A percentile compares a stretch with the other conserved stretches of the same genome.
Conservation (phyloP, 1,284 basidiomycete species). For the Ustilago esculenta region DNA sequence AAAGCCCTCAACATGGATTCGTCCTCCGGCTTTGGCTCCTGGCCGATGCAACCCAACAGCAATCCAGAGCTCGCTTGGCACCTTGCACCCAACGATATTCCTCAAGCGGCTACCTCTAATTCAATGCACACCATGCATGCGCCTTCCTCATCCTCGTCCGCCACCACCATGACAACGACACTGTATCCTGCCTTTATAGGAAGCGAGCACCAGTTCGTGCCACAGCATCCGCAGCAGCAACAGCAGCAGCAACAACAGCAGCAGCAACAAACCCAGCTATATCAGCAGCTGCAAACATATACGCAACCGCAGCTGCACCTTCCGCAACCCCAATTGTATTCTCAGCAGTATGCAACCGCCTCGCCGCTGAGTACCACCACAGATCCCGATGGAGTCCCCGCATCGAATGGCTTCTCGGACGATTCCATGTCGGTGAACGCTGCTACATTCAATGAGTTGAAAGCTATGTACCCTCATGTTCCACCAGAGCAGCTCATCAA, state of each 20-base stretch:
- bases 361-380: neutral
- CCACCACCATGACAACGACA: neutral
- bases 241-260: neutral
- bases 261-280: neutral
- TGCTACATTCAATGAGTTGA: constrained; percentile 5
- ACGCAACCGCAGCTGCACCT: too few species aligned
- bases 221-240: constrained; percentile 3
- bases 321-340: too few species aligned
- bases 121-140: constrained; percentile 5
- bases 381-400: neutral
- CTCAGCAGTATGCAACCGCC: neutral
- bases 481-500: constrained; percentile 6
- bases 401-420: neutral
- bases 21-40: constrained; percentile 15
- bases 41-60: constrained; percentile 16
- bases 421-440: constrained; percentile 7
- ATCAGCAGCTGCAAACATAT: constrained; percentile 7
- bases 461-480: constrained; percentile 5
- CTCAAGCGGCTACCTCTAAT: neutral
- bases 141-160: constrained; percentile 1
- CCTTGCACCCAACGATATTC: constrained; percentile 4
- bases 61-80: constrained; percentile 18
- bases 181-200: constrained; percentile 1
- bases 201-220: neutral
- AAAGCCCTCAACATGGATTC: constrained; percentile 15